Evolutionary conservation across 1,284 basidiomycete species (phyloP), one percentile per base, ranked within the genome.

Genomic region (Naganishia cerealis): DNA sequence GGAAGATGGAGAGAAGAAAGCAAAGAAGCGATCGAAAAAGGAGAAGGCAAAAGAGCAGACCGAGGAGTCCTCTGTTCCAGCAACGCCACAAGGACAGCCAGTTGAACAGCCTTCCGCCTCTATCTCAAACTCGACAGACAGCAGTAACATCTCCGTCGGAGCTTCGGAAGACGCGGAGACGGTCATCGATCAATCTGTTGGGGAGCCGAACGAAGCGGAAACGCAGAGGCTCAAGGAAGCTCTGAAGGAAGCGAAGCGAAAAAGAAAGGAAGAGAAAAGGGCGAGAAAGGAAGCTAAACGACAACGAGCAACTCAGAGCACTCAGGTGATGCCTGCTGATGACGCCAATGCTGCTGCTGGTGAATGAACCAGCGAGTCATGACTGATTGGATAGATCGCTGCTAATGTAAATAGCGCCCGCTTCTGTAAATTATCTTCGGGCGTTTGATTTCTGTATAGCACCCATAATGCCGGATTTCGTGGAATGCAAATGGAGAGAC

Each of bases 271-370:
- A 62, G 59, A 62, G 33, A 52, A 50, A 36, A 50, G 59, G 33
- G 59, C 48, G 13, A 18, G 59, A 38, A 63, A 63, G 21, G 61
- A 63, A 53, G 61, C 61, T 29, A 63, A 63, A 42, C 61, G 61
- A 40, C 43, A 50, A 50, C n/a, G 21, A 7, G 46, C n/a, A 21
- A 24, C 8, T n/a, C 21, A 24, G 46, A 24, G 46, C 46, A 50
- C 8, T 8, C 46, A 10, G 9, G 18, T 18, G n/a, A n/a, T n/a
- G 16, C 18, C 43, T 18, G 43, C 16, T 46, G 9, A 46, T 7
- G 16, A 46, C 16, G 43, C n/a, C 29, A 33, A 33, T 18, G 46
- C n/a, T 24, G 24, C 8, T 50, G 21, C 24, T 15, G 3, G n/a
- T 50, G 46, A 21, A 9, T 50, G 46, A 50, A 1, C 46, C 8